Evolutionary conservation across 495 filamentous ascomycete genomes (phyloP), one percentile per base, ranked within the genome.

Genomic region (Usnea hakonensis): DNA sequence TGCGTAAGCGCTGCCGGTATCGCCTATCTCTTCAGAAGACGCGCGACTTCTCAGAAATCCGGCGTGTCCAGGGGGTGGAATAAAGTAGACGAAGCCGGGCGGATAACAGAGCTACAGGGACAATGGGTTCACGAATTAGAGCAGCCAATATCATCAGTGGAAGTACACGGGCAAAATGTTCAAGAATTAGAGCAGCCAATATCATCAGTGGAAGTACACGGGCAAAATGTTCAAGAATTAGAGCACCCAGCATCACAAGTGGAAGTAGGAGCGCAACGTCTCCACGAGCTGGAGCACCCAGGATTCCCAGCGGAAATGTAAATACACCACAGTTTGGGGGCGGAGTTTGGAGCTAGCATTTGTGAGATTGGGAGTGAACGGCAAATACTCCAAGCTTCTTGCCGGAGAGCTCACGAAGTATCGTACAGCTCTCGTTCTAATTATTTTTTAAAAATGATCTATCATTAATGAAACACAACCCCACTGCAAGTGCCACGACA

Each of bases 1-100:
- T 30, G 37, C 4, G 6, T 54, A n/a, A 38, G 57, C 7, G 63
- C 37, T 7, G 26, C 13, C 9, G 36, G 7, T 4, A 28, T 43
- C 30, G 26, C n/a, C 9, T 55, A 57, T 53, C 10, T 67, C 3
- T 23, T 46, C 21, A 48, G 21, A 41, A 56, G 57, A 23, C 55
- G 30, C 37, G 60, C 38, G 23, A 19, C 58, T 19, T 32, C 6
- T 7, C 33, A 52, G 38, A 26, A 40, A 9, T n/a, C 28, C 0
- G 13, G 17, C 6, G 6, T 0, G 0, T 0, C 46, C 6, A 0
- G 30, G 16, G 13, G 9, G 0, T 28, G 30, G 11, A 11, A 28
- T 0, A 28, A 52, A 19, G 7, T 52, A 28, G 28, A 52, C 28
- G 48, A 28, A 52, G 16, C 28, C 10, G 28, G 28, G 4, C 14